Evolutionary conservation across 176 grass and related monocot genomes (phyloP).

Genomic region (Canna indica): DNA sequence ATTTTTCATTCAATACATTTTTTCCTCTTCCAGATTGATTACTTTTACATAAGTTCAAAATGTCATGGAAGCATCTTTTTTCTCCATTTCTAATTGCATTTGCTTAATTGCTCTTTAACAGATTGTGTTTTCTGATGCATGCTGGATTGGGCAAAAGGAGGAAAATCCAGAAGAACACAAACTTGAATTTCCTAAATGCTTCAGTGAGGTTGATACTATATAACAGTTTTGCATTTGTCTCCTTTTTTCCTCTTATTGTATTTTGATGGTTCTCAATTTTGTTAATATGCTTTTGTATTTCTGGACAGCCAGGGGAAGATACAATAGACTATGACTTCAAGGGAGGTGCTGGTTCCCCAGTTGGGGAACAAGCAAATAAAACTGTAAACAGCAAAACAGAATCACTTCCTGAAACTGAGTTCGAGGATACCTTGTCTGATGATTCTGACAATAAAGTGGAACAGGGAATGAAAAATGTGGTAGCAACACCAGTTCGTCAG

Average conservation of each 20-base stretch:
- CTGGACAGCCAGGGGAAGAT: slow-evolving; percentile 28
- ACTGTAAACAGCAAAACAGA: slow-evolving; percentile 35
- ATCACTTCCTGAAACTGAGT: slow-evolving; percentile 34
- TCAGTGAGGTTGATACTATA: slow-evolving; percentile 37
- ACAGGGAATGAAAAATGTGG: slow-evolving; percentile 21
- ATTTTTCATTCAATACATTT: neutral
- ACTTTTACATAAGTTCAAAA: neutral
- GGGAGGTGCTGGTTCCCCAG: slow-evolving; percentile 62
- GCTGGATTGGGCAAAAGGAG: slow-evolving; percentile 77
- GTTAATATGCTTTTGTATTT: slow-evolving; percentile 5
- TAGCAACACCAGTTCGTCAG: slow-evolving; percentile 47
- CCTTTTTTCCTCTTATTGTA: neutral
- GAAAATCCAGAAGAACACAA: slow-evolving; percentile 73
- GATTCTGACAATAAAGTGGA: slow-evolving; percentile 36
- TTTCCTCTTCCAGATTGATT: neutral
- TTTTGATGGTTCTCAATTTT: neutral
- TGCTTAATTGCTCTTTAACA: slow-evolving; percentile 23
- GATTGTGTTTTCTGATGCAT: slow-evolving; percentile 89
- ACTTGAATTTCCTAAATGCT: slow-evolving; percentile 54
- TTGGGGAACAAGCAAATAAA: slow-evolving; percentile 25
- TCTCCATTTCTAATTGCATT: neutral
- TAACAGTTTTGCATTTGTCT: neutral
- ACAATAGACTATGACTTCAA: slow-evolving; percentile 73
- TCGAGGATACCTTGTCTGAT: slow-evolving; percentile 30
- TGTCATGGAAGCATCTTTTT: neutral